Percentiles rank a stretch among this genome's conserved stretches.
Conservation (phyloP, 495 filamentous ascomycete genomes). For the Rhypophila decipiens region DNA sequence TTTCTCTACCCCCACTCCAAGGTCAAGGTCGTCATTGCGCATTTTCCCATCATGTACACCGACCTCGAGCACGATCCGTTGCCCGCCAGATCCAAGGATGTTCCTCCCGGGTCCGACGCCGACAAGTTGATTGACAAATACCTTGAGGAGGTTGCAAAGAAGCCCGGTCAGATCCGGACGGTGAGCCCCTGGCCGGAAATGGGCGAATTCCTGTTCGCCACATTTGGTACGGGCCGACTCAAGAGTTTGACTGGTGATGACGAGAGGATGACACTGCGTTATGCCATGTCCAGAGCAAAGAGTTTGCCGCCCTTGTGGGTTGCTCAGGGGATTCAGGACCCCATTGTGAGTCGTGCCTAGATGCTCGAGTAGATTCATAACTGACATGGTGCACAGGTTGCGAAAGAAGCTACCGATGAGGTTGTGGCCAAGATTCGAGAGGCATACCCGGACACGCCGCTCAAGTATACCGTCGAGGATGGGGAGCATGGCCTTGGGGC, state of each 20-base stretch:
- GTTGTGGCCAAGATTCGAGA: not conserved
- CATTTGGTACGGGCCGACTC: not conserved
- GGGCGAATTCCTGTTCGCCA: not conserved
- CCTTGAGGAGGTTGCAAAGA: not conserved
- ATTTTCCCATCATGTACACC: conserved; percentile 10
- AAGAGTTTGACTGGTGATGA: not conserved
- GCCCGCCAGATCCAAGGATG: not conserved
- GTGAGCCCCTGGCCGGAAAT: not conserved
- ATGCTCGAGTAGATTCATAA: too few relatives aligned
- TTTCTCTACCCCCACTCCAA: conserved; percentile 11
- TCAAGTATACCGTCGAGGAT: conserved; percentile 11
- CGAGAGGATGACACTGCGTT: not conserved
- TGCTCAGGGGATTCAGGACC: not conserved
- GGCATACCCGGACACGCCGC: conserved; percentile 1
- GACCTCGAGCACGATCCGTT: conserved; percentile 8
- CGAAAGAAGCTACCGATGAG: not conserved
- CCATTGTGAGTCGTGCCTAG: not conserved
- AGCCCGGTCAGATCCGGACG: not conserved
- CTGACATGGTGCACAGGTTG: not conserved
- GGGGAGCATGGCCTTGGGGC: conserved; percentile 15
- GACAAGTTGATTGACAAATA: too few relatives aligned
- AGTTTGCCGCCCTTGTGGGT: not conserved
- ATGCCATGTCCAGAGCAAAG: not conserved
- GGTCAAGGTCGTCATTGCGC: conserved; percentile 9
- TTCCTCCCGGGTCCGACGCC: too few relatives aligned